phyloP scores from a whole-genome alignment of 257 asterid genomes.

The Nicotiana knightiana region DNA sequence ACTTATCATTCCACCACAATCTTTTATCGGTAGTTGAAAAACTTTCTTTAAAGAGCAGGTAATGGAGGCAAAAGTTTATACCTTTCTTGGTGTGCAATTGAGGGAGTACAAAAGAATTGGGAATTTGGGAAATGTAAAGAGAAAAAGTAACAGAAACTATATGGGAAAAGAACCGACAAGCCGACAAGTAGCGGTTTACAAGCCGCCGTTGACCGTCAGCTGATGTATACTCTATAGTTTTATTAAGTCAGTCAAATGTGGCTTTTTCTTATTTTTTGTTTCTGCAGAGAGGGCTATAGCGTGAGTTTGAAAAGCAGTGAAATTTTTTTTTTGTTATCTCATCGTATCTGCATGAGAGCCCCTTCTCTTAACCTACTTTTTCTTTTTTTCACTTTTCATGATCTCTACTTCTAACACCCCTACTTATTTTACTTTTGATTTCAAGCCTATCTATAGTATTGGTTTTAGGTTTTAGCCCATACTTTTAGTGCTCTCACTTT shows the following conservation, averaged over 20 bases:
- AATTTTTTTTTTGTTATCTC: background rate
- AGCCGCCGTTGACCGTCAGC: slow-evolving; percentile 38
- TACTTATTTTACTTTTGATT: background rate
- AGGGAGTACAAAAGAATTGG: background rate
- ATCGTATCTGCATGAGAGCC: background rate
- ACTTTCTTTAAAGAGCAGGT: background rate
- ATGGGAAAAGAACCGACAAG: slow-evolving; percentile 24
- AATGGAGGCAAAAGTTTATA: background rate
- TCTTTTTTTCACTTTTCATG: background rate
- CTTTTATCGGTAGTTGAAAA: background rate
- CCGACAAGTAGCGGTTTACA: slow-evolving; percentile 28
- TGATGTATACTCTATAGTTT: background rate
- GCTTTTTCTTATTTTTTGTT: background rate
- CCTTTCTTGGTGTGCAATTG: background rate
- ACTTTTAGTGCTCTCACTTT: background rate
- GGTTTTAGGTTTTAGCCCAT: background rate
- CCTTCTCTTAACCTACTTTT: background rate
- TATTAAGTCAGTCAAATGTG: background rate
- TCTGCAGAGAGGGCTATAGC: background rate
- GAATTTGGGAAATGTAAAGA: background rate
- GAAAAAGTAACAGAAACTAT: background rate
- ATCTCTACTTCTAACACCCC: background rate
- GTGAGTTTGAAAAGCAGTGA: background rate
- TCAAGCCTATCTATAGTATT: background rate
- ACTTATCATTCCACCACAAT: accelerated